Evolutionary conservation across 2,329 filamentous ascomycete genomes (phyloP).

Genomic region (Hypoxylon sp.): DNA sequence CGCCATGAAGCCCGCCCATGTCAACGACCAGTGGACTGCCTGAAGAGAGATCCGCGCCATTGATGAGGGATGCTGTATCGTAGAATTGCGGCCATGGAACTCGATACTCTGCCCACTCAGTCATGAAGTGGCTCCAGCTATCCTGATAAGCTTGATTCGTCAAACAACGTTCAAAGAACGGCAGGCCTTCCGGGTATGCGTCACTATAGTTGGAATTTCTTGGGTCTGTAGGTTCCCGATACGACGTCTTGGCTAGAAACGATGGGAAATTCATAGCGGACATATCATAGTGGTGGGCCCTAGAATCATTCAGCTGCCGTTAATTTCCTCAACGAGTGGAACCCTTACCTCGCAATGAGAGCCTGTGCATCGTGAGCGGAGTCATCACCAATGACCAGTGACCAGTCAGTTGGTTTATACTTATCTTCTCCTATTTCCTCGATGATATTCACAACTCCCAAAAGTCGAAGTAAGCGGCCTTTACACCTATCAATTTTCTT

Average conservation of each 20-base stretch:
- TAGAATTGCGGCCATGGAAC: slow-evolving; percentile 50
- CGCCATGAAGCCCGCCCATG: slow-evolving; percentile 59
- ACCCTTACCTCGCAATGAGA: slow-evolving; percentile 42
- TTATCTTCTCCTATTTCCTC: slow-evolving; percentile 48
- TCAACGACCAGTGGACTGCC: slow-evolving; percentile 58
- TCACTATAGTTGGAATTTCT: slow-evolving; percentile 45
- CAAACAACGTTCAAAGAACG: slow-evolving; percentile 47
- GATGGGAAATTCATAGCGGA: slow-evolving; percentile 39
- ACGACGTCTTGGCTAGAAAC: slow-evolving; percentile 47
- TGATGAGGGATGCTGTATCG: slow-evolving; percentile 47
- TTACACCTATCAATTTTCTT: background rate
- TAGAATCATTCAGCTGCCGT: slow-evolving; percentile 16
- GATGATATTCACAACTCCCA: slow-evolving; percentile 47
- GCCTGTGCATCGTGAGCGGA: slow-evolving; percentile 47
- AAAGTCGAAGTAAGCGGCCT: slow-evolving; percentile 50
- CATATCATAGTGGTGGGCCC: slow-evolving; percentile 34
- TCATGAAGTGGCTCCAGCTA: slow-evolving; percentile 50
- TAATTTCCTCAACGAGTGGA: background rate
- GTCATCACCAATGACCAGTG: slow-evolving; percentile 49
- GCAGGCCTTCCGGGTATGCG: slow-evolving; percentile 37
- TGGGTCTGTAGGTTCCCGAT: slow-evolving; percentile 45
- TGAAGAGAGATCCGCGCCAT: slow-evolving; percentile 46
- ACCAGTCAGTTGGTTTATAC: slow-evolving; percentile 50
- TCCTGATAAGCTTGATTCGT: slow-evolving; percentile 42
- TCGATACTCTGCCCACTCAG: slow-evolving; percentile 41